Percentiles rank a stretch among this genome's conserved stretches.
These are phyloP conservation scores for Gardenia jasminoides DNA, from an alignment of 257 asterid species.

Conservation along the genomic window DNA sequence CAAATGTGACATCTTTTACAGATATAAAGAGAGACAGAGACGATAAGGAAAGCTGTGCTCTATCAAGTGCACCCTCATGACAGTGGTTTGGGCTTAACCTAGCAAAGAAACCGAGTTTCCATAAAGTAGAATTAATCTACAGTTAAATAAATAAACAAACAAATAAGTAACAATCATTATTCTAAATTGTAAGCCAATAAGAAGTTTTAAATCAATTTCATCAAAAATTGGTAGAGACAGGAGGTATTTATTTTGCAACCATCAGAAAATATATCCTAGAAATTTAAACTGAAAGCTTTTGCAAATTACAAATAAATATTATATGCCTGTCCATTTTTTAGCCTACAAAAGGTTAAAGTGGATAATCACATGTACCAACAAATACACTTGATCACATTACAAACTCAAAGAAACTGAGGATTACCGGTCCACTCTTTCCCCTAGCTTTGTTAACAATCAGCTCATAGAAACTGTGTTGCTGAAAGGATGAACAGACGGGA, in stretches of 20 bases:
- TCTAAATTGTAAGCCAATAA: background rate
- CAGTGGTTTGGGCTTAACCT: background rate
- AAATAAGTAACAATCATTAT: background rate
- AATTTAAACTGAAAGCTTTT: background rate
- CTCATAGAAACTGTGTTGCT: constrained; percentile 98
- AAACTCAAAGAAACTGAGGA: constrained; percentile 22
- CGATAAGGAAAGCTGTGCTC: background rate
- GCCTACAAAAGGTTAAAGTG: background rate
- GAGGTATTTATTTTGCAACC: background rate
- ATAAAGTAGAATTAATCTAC: background rate
- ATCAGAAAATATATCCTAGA: background rate
- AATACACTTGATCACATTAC: background rate
- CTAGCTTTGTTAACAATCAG: constrained; percentile 95
- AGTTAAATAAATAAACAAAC: background rate
- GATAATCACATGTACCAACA: background rate
- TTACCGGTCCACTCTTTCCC: constrained; percentile 99
- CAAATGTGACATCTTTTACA: background rate
- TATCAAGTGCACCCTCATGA: background rate
- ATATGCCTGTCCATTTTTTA: background rate
- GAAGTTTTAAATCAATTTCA: background rate
- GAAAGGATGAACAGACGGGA: constrained; percentile 15
- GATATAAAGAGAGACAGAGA: background rate
- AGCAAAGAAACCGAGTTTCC: background rate
- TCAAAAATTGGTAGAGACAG: background rate
- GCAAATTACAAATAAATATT: background rate